phyloP scores from a whole-genome alignment of 805 yeast genomes.

The Lipomyces chichibuensis region DNA sequence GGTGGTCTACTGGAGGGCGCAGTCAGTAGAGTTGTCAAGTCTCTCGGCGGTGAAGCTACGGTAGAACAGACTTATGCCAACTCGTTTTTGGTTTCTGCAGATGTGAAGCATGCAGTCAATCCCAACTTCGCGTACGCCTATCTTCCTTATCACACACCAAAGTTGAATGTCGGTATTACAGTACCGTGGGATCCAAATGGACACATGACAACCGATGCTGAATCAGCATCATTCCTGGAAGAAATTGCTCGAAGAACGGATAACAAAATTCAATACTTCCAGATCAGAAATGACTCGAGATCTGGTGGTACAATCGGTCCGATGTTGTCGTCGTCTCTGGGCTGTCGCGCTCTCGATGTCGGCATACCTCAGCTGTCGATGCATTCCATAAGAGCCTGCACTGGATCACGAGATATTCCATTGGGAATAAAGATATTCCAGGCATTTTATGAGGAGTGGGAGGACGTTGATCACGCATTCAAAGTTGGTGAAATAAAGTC shows the following conservation, averaged over 20 bases:
- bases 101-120: slow-evolving; percentile 77
- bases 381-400: slow-evolving; percentile 82
- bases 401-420: slow-evolving; percentile 74
- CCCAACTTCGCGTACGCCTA: slow-evolving; percentile 64
- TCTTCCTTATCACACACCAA: slow-evolving; percentile 75
- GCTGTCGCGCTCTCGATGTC: slow-evolving; percentile 57
- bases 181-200: slow-evolving; percentile 75
- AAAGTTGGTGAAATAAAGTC: slow-evolving; percentile 5
- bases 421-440: slow-evolving; percentile 68
- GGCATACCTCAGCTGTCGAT: slow-evolving; percentile 82
- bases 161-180: slow-evolving; percentile 75
- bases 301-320: slow-evolving; percentile 91
- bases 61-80: slow-evolving; percentile 54
- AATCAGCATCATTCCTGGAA: slow-evolving; percentile 68
- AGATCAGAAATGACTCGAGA: slow-evolving; percentile 80
- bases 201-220: slow-evolving; percentile 78
- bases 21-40: slow-evolving; percentile 50
- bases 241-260: slow-evolving; percentile 66
- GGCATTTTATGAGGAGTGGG: slow-evolving; percentile 69
- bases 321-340: slow-evolving; percentile 46
- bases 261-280: slow-evolving; percentile 73
- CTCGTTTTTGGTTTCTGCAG: slow-evolving; percentile 77
- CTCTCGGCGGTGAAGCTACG: slow-evolving; percentile 39
- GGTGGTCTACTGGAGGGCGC: slow-evolving; percentile 71
- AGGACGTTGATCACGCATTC: slow-evolving; percentile 45